Conservation (phyloP, 306 rosid species). For the Inga leiocalycina region DNA sequence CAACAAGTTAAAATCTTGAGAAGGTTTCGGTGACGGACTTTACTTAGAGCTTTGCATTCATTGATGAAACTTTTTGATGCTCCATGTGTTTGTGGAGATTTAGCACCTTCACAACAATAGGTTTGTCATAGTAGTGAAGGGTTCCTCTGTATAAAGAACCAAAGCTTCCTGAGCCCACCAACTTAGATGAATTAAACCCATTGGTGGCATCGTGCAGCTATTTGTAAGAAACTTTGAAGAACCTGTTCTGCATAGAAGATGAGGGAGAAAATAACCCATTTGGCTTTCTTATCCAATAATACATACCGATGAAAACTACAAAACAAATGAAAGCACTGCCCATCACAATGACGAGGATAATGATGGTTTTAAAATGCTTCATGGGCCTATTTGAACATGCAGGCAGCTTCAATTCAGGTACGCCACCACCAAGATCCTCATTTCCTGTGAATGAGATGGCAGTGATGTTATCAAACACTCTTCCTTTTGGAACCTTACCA, state of each 20-base stretch:
- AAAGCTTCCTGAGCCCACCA: constrained; percentile 39
- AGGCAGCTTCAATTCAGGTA: constrained; percentile 29
- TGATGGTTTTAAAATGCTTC: background rate
- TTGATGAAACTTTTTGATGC: constrained; percentile 45
- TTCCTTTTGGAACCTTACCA: constrained; percentile 44
- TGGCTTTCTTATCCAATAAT: constrained; percentile 3
- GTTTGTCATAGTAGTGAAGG: constrained; percentile 20
- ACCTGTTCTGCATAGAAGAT: background rate
- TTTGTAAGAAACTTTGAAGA: constrained; percentile 38
- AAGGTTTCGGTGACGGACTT: constrained; percentile 35
- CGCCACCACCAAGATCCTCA: constrained; percentile 43
- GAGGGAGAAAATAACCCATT: background rate
- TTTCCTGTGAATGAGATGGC: constrained; percentile 29
- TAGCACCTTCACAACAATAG: constrained; percentile 41
- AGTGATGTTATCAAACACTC: constrained; percentile 36
- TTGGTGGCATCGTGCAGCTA: constrained; percentile 44
- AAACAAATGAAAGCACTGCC: background rate
- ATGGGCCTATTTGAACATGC: constrained; percentile 30
- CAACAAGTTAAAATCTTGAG: constrained; percentile 34
- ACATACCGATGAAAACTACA: background rate
- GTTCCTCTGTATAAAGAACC: constrained; percentile 48
- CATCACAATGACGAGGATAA: constrained; percentile 6
- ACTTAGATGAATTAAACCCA: constrained; percentile 40
- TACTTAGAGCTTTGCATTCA: constrained; percentile 40
- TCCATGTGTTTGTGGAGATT: constrained; percentile 34